Evolutionary conservation across 345 rosid genomes (phyloP), one percentile per base, ranked within the genome.

Genomic region (Fremontodendron californicum): DNA sequence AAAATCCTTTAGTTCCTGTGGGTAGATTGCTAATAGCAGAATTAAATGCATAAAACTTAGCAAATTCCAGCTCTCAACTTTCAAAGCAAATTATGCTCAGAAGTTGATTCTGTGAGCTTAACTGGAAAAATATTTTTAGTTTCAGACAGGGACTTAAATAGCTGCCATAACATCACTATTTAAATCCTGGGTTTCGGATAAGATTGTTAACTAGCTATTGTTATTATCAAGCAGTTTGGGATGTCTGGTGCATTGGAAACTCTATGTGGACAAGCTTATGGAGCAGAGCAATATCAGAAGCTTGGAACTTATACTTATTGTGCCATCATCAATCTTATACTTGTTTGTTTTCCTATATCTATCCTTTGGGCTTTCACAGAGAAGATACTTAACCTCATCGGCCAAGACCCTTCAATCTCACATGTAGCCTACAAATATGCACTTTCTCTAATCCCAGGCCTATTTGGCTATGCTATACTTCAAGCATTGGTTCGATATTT

Each of bases 341-440:
- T 79, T 2, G 61, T 67, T n/a, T 74, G 81, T 66, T 16, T 74
- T 29, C 78, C 81, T 0, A 66, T 74, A 35, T 45, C 78, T 16
- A 8, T 79, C 10, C 60, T 74, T 6, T 79, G 75, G 78, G 21
- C 57, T 21, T 83, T 78, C 68, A 66, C 78, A 0, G 80, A 76
- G 33, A 78, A 83, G 52, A 9, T 83, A 10, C 68, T 83, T 0
- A 52, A 63, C 6, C 69, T 80, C 3, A 5, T 74, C 33, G 88
- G 87, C 45, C 86, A 89, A 80, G 83, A 91, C 69, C 88, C 84
- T 19, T 35, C 39, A 23, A 80, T 91, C 70, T 78, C 93, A 63
- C 62, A 29, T 0, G 84, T 79, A 39, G 93, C 93, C 9, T 70
- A 84, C 65, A 77, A 66, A 79, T 89, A 84, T 35, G 61, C 88